phyloP scores from a whole-genome alignment of 768 basidiomycete genomes.

The Amanita rubescens region DNA sequence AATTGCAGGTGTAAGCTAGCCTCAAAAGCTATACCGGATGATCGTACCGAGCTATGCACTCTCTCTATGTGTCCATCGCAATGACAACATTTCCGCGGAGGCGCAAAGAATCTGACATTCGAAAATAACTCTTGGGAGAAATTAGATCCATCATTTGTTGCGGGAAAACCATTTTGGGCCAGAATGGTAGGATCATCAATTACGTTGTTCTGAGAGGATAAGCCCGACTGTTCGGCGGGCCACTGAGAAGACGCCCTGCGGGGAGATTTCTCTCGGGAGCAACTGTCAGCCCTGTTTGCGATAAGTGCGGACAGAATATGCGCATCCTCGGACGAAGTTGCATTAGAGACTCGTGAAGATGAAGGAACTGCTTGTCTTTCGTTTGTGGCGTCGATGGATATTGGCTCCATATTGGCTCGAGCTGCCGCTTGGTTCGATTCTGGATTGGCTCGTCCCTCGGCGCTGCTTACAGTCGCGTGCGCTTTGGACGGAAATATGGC shows the following conservation, averaged over 20 bases:
- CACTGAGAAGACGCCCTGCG: not conserved
- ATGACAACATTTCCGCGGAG: constrained; percentile 4
- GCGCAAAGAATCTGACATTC: constrained; percentile 5
- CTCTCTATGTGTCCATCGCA: constrained; percentile 3
- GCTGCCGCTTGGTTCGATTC: not conserved
- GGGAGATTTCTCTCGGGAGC: not conserved
- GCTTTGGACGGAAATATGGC: not conserved
- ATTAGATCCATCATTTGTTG: not conserved
- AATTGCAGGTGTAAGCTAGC: not conserved
- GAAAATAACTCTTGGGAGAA: constrained; percentile 3
- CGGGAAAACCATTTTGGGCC: not conserved
- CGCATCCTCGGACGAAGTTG: not conserved
- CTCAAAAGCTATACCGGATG: not conserved
- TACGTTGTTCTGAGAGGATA: not conserved
- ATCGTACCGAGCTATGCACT: not conserved
- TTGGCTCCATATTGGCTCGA: not conserved
- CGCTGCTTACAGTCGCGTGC: not conserved
- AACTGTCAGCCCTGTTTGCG: not conserved
- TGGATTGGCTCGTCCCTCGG: not conserved
- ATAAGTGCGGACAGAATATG: not conserved
- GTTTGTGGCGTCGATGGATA: not conserved
- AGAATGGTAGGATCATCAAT: not conserved
- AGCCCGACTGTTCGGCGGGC: not conserved
- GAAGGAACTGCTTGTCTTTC: not conserved
- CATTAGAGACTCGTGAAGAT: not conserved